Conservation (phyloP, 1,139 yeast genomes). For the Taphrina communis region DNA sequence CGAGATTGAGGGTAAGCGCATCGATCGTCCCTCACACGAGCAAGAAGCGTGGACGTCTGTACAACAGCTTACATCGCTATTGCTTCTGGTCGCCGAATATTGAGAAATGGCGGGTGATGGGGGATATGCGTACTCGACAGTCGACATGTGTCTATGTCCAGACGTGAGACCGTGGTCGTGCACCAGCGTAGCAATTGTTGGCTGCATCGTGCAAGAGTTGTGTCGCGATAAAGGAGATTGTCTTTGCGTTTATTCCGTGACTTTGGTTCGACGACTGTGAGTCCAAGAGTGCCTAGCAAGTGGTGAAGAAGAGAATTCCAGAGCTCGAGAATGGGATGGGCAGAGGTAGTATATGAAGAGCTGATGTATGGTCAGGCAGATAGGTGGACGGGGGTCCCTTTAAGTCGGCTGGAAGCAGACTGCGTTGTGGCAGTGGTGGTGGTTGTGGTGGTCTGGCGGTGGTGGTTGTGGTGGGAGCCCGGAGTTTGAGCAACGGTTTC, state of each 20-base stretch:
- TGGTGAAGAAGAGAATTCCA: neutral
- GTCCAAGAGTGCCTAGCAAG: neutral
- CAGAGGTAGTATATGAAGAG: slow-evolving; percentile 5
- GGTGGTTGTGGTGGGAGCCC: slow-evolving; percentile 1
- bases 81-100: slow-evolving; percentile 16
- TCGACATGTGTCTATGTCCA: slow-evolving; percentile 5
- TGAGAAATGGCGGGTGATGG: slow-evolving; percentile 19
- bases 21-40: slow-evolving; percentile 16
- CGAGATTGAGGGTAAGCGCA: slow-evolving; percentile 27
- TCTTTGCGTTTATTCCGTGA: too few species aligned
- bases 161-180: slow-evolving; percentile 2
- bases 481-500: slow-evolving; percentile 10
- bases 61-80: slow-evolving; percentile 24
- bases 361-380: neutral
- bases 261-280: too few species aligned
- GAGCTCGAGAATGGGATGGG: slow-evolving; percentile 2
- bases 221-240: too few species aligned
- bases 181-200: slow-evolving; percentile 8
- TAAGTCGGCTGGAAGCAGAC: slow-evolving; percentile 9
- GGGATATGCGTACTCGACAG: slow-evolving; percentile 6
- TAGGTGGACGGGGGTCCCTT: slow-evolving; percentile 21
- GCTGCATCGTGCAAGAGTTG: slow-evolving; percentile 1
- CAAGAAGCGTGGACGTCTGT: slow-evolving; percentile 7
- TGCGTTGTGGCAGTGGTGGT: neutral
- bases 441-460: too few species aligned